These are phyloP conservation scores for Schizophyllum amplum DNA, from an alignment of 1,284 basidiomycete species.

Conservation along the genomic window DNA sequence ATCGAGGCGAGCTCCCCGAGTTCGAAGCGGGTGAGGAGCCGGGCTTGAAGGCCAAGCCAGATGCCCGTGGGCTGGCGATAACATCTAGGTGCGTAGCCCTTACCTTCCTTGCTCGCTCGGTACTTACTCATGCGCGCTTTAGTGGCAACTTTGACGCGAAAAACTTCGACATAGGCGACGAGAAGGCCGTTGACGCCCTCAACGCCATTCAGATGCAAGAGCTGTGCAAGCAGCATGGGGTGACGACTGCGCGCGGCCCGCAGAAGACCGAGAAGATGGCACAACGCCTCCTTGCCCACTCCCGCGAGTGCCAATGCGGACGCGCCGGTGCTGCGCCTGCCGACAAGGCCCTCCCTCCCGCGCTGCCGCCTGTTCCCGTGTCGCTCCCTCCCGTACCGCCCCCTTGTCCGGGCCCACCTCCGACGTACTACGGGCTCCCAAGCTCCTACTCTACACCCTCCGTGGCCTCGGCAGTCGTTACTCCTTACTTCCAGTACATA, in stretches of 20 bases:
- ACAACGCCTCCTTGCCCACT: not conserved
- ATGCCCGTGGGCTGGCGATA: not conserved
- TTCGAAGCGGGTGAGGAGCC: not conserved
- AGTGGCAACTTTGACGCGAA: not conserved
- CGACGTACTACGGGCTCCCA: too few relatives aligned
- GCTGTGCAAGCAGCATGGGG: constrained; percentile 2
- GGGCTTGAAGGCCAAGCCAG: constrained; percentile 2
- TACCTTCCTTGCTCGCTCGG: not conserved
- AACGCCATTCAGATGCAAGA: not conserved
- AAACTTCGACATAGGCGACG: not conserved
- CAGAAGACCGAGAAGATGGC: not conserved
- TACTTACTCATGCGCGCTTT: not conserved
- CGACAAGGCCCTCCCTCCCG: too few relatives aligned
- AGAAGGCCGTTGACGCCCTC: not conserved
- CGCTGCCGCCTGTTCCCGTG: too few relatives aligned
- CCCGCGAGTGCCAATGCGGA: too few relatives aligned
- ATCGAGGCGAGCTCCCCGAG: not conserved
- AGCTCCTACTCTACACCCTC: too few relatives aligned
- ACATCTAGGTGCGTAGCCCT: not conserved
- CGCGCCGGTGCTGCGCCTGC: too few relatives aligned
- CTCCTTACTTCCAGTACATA: too few relatives aligned
- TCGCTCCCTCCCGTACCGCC: too few relatives aligned
- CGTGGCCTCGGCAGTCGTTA: too few relatives aligned
- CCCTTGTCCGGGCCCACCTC: too few relatives aligned
- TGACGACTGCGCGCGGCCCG: not conserved